Evolutionary conservation across 345 rosid genomes (phyloP).

Genomic region (Eucalyptus microcorys): DNA sequence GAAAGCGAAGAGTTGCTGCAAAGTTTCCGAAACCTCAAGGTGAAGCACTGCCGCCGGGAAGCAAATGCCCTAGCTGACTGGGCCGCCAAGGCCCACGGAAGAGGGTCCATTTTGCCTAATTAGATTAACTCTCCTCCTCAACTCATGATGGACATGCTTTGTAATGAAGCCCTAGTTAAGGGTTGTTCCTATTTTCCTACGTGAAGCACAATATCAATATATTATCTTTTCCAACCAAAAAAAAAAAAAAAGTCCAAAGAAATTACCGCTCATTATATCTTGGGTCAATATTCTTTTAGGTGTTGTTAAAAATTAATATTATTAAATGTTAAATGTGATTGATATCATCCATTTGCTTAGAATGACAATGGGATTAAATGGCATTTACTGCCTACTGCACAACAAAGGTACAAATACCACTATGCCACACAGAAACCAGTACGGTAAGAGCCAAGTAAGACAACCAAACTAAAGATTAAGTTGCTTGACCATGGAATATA

Average conservation of each 20-base stretch:
- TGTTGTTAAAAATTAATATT: background rate
- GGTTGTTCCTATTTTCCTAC: no score
- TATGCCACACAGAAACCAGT: background rate
- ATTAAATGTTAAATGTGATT: background rate
- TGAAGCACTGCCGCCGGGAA: no score
- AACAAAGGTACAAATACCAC: background rate
- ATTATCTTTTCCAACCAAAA: no score
- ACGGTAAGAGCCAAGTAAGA: background rate
- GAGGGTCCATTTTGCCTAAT: no score
- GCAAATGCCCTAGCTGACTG: no score
- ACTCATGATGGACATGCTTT: no score
- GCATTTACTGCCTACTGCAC: background rate
- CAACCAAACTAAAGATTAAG: background rate
- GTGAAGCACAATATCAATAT: no score
- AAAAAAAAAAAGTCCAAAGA: background rate
- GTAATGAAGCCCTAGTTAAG: no score
- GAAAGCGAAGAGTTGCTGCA: no score
- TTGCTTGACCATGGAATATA: background rate
- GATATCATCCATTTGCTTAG: background rate
- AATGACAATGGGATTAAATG: background rate
- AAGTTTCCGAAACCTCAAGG: no score
- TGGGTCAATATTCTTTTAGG: background rate
- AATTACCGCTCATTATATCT: background rate
- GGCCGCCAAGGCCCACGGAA: no score
- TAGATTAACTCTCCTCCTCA: no score